These are phyloP conservation scores for Serendipita vermifera DNA, from an alignment of 768 basidiomycete species.

Conservation along the genomic window DNA sequence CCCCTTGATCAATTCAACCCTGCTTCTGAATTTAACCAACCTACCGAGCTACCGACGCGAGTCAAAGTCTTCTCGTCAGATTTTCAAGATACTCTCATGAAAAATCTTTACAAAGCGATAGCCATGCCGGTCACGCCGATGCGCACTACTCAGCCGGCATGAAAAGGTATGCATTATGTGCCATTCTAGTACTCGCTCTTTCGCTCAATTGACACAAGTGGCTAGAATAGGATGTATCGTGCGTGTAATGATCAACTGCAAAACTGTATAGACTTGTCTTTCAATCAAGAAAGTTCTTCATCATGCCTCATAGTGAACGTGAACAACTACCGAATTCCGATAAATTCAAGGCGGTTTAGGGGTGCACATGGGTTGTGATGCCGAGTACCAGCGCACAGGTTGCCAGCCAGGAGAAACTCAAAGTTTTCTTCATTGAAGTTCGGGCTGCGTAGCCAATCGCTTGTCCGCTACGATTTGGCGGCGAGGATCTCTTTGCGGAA, in stretches of 20 bases:
- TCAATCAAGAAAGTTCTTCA: neutral
- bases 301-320: neutral
- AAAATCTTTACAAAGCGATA: slow-evolving; percentile 98
- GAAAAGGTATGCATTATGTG: slow-evolving; percentile 58
- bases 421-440: neutral
- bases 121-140: slow-evolving; percentile 45
- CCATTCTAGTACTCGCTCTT: neutral
- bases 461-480: too few species aligned
- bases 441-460: neutral
- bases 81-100: slow-evolving; percentile 86
- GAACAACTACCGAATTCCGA: too few species aligned
- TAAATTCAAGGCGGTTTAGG: too few species aligned
- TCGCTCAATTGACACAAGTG: slow-evolving; percentile 70
- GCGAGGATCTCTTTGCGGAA: too few species aligned
- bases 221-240: slow-evolving; percentile 95
- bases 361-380: too few species aligned
- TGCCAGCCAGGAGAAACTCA: too few species aligned
- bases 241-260: slow-evolving; percentile 61
- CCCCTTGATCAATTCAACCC: too few species aligned
- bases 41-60: slow-evolving; percentile 67
- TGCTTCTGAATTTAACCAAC: slow-evolving; percentile 86
- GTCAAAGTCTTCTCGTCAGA: slow-evolving; percentile 62
- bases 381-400: too few species aligned
- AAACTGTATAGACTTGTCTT: slow-evolving; percentile 31
- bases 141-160: slow-evolving; percentile 78